Evolutionary conservation across 139 green algal species (phyloP).

Genomic region (Micractinium sp.): DNA sequence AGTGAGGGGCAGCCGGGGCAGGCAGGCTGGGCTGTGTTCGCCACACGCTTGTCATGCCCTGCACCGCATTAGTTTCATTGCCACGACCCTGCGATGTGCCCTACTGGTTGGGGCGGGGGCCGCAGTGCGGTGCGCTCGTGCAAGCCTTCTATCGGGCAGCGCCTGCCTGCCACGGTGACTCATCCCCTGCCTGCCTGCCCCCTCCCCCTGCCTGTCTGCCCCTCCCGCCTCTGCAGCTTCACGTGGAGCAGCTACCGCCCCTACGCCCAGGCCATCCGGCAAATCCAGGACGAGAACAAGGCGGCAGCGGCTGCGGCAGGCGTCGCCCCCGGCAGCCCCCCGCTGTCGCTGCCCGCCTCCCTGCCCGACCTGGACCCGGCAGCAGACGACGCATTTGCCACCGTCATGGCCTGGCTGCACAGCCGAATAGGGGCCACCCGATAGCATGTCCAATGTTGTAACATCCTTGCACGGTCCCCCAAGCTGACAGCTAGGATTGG

Average conservation of each 20-base stretch:
- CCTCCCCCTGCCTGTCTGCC: background rate
- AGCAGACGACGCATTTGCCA: background rate
- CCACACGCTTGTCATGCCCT: background rate
- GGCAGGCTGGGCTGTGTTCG: background rate
- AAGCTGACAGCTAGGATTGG: no score
- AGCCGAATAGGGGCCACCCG: background rate
- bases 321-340: background rate
- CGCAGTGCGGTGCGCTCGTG: no score
- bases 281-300: background rate
- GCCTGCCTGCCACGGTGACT: no score
- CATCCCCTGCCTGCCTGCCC: background rate
- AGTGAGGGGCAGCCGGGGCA: background rate
- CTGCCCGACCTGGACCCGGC: background rate
- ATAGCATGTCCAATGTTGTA: background rate
- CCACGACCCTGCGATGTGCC: no score
- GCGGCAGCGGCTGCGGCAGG: background rate
- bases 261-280: background rate
- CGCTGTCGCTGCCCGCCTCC: background rate
- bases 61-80: no score
- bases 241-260: background rate
- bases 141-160: no score
- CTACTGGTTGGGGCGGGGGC: no score
- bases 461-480: no score
- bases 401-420: background rate
- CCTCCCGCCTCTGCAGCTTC: background rate